Evolutionary conservation across 495 filamentous ascomycete genomes (phyloP).

Genomic region (Daldinia childiae): DNA sequence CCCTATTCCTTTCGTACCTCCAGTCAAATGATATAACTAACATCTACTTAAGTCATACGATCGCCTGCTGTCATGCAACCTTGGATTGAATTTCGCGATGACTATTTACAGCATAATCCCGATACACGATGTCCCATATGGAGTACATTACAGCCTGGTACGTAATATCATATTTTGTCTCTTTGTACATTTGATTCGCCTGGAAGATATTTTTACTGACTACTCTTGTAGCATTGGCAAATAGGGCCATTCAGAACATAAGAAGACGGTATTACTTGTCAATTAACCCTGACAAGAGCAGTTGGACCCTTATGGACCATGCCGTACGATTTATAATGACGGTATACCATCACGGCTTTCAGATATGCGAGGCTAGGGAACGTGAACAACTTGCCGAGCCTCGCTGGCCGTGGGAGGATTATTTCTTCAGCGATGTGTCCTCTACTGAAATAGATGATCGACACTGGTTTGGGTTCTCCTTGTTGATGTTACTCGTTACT

Average conservation of each 20-base stretch:
- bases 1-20: background rate
- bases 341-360: background rate
- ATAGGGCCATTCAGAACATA: background rate
- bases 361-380: background rate
- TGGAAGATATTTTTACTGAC: background rate
- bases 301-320: slow-evolving; percentile 24
- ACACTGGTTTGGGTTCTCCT: slow-evolving; percentile 30
- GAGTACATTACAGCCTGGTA: slow-evolving; percentile 16
- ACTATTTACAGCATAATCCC: background rate
- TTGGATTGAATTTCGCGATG: background rate
- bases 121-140: slow-evolving; percentile 1
- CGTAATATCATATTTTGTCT: background rate
- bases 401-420: background rate
- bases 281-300: background rate
- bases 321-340: slow-evolving; percentile 13
- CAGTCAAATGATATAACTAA: background rate
- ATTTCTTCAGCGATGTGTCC: background rate
- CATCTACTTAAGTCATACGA: slow-evolving; percentile 1
- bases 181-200: too few species aligned
- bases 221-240: background rate
- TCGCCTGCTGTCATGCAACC: background rate
- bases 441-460: background rate
- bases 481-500: slow-evolving; percentile 6
- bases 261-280: background rate
- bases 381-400: background rate